A percentile compares a stretch with the other conserved stretches of the same genome.
Evolutionary conservation across 352 stramenopile genomes (phyloP).

Genomic region (Phytophthora idaei): DNA sequence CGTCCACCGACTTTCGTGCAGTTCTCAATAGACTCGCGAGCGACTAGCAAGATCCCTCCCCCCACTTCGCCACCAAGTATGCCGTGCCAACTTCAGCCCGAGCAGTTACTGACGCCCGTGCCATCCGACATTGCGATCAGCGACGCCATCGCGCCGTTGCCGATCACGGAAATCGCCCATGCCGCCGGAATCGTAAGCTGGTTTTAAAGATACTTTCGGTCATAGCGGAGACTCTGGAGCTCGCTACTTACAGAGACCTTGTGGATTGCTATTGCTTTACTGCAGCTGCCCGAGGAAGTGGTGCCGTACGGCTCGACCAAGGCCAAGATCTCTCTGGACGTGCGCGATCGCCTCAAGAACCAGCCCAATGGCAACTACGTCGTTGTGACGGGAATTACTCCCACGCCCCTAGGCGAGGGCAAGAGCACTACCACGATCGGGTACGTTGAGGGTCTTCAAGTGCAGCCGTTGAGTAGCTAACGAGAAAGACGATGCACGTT

Average conservation of each 20-base stretch:
- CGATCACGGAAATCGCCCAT: slow-evolving; percentile 68
- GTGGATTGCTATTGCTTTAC: slow-evolving; percentile 25
- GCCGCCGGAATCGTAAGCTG: slow-evolving; percentile 65
- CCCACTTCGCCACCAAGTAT: slow-evolving; percentile 25
- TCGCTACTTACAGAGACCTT: slow-evolving; percentile 4
- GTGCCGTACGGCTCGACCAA: slow-evolving; percentile 91
- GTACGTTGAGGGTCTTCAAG: slow-evolving; percentile 30
- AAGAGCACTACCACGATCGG: slow-evolving; percentile 99
- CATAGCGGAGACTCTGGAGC: not conserved
- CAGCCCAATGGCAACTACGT: slow-evolving; percentile 96
- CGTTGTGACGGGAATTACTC: slow-evolving; percentile 97
- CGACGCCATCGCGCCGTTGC: slow-evolving; percentile 71
- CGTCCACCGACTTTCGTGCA: slow-evolving; percentile 21
- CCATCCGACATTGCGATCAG: slow-evolving; percentile 86
- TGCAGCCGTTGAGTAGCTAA: not conserved
- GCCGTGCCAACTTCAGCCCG: slow-evolving; percentile 55
- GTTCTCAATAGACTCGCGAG: slow-evolving; percentile 21
- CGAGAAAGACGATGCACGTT: slow-evolving; percentile 41
- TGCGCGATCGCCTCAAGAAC: slow-evolving; percentile 90
- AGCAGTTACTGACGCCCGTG: slow-evolving; percentile 71
- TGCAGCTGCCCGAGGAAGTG: slow-evolving; percentile 79
- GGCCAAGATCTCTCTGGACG: slow-evolving; percentile 92
- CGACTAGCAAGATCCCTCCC: slow-evolving; percentile 31
- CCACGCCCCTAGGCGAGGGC: slow-evolving; percentile 96
- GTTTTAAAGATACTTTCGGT: slow-evolving; percentile 23